Conservation (phyloP, 768 basidiomycete species). For the Myochromella boudieri region DNA sequence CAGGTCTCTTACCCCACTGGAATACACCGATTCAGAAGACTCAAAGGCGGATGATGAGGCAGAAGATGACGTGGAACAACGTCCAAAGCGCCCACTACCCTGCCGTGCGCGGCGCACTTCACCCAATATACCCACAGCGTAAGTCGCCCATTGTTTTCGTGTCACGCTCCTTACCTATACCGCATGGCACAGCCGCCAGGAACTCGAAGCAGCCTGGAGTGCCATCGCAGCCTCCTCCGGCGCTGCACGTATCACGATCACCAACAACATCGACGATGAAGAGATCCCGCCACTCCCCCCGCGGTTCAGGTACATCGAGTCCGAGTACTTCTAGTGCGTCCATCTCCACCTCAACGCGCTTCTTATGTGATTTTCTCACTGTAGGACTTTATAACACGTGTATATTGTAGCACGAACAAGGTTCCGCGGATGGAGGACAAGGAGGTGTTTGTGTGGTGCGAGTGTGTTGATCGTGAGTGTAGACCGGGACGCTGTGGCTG, state of each 20-base stretch:
- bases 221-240: slow-evolving; percentile 20
- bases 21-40: too few relatives aligned
- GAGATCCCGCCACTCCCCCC: slow-evolving; percentile 41
- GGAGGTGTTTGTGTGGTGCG: slow-evolving; percentile 42
- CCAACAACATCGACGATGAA: slow-evolving; percentile 43
- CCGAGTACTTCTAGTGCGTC: slow-evolving; percentile 48
- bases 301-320: slow-evolving; percentile 54
- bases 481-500: slow-evolving; percentile 42
- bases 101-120: not conserved
- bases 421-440: slow-evolving; percentile 17
- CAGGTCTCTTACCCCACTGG: not conserved
- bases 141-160: not conserved
- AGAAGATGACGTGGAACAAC: too few relatives aligned
- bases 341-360: too few relatives aligned
- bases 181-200: slow-evolving; percentile 19
- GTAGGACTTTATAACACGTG: too few relatives aligned
- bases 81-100: not conserved
- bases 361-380: too few relatives aligned
- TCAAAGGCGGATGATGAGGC: too few relatives aligned
- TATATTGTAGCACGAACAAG: slow-evolving; percentile 15
- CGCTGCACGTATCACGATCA: slow-evolving; percentile 34
- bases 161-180: not conserved
- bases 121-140: not conserved
- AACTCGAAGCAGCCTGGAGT: slow-evolving; percentile 35
- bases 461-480: slow-evolving; percentile 37